Percentiles rank a stretch among this genome's conserved stretches.
Evolutionary conservation across 1,284 basidiomycete genomes (phyloP).

Genomic region (Naganishia cerealis): DNA sequence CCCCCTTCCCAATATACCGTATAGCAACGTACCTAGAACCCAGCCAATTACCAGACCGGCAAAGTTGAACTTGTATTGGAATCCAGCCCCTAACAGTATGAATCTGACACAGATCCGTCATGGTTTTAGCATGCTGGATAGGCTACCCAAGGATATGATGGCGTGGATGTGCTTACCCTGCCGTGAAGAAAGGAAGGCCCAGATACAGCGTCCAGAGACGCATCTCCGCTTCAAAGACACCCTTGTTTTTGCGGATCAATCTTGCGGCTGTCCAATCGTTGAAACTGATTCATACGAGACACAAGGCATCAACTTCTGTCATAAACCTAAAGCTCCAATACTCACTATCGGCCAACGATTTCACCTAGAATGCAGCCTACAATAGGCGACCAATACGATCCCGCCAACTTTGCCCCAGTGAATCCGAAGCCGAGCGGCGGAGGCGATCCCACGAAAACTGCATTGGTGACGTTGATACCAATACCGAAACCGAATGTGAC

Average conservation of each 20-base stretch:
- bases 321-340: background rate
- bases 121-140: background rate
- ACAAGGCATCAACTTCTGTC: background rate
- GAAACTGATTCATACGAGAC: background rate
- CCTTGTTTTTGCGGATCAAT: slow-evolving; percentile 29
- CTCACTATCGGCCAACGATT: slow-evolving; percentile 26
- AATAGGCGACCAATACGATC: slow-evolving; percentile 28
- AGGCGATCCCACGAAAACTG: slow-evolving; percentile 26
- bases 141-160: too few relatives aligned
- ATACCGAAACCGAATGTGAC: slow-evolving; percentile 26
- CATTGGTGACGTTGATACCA: slow-evolving; percentile 32
- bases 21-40: slow-evolving; percentile 22
- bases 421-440: slow-evolving; percentile 27
- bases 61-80: slow-evolving; percentile 31
- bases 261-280: slow-evolving; percentile 25
- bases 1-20: too few relatives aligned
- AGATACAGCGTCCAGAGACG: slow-evolving; percentile 30
- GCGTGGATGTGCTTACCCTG: background rate
- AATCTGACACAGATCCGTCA: background rate
- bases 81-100: slow-evolving; percentile 22
- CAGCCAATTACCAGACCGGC: slow-evolving; percentile 25
- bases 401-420: slow-evolving; percentile 8
- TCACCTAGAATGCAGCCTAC: slow-evolving; percentile 27
- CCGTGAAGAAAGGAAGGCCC: slow-evolving; percentile 22
- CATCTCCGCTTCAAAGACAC: slow-evolving; percentile 30